Evolutionary conservation across 2,329 filamentous ascomycete species (phyloP).

Genomic region (Sclerotinia sclerotiorum): DNA sequence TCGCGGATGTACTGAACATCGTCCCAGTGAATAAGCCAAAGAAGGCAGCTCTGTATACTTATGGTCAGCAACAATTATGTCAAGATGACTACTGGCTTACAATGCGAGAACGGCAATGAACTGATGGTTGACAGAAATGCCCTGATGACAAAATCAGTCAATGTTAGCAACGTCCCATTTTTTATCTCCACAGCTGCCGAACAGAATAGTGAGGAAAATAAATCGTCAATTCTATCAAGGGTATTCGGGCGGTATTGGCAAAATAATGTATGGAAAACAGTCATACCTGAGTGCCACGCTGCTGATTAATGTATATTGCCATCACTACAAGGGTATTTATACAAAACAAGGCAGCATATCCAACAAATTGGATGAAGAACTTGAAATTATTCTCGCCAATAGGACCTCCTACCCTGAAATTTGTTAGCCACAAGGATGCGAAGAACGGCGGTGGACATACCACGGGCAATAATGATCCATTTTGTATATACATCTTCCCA

Average conservation of each 20-base stretch:
- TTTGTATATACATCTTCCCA: slow-evolving; percentile 42
- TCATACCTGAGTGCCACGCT: slow-evolving; percentile 41
- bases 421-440: slow-evolving; percentile 15
- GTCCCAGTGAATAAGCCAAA: slow-evolving; percentile 78
- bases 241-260: neutral
- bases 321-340: slow-evolving; percentile 61
- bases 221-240: neutral
- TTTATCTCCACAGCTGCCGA: neutral
- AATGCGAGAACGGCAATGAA: slow-evolving; percentile 68
- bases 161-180: neutral
- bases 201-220: neutral
- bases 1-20: slow-evolving; percentile 73
- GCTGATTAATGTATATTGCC: slow-evolving; percentile 59
- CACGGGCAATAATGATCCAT: slow-evolving; percentile 97
- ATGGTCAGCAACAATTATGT: slow-evolving; percentile 19
- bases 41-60: slow-evolving; percentile 51
- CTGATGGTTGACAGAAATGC: slow-evolving; percentile 51
- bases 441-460: slow-evolving; percentile 40
- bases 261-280: slow-evolving; percentile 12
- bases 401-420: slow-evolving; percentile 78
- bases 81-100: slow-evolving; percentile 40
- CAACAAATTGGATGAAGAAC: slow-evolving; percentile 85
- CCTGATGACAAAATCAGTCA: slow-evolving; percentile 24
- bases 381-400: slow-evolving; percentile 87
- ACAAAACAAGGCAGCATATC: slow-evolving; percentile 70